Evolutionary conservation across 305 asterid species (phyloP).

Genomic region (Solanum hybrid): DNA sequence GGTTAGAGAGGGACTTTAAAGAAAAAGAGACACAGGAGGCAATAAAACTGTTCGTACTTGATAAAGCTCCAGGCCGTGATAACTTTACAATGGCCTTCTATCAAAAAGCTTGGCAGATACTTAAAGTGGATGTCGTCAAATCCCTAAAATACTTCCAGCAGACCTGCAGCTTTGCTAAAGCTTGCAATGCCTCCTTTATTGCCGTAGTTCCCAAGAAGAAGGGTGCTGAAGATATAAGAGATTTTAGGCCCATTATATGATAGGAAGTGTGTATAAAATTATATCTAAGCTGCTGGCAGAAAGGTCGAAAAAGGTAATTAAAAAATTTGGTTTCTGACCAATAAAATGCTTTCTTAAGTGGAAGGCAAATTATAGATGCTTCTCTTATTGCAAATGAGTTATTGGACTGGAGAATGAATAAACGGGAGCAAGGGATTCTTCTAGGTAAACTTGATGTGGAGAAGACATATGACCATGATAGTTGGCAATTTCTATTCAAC

Average conservation of each 20-base stretch:
- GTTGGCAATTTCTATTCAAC: not conserved
- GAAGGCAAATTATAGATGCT: not conserved
- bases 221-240: not conserved
- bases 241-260: not conserved
- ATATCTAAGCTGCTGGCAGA: not conserved
- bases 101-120: no score
- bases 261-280: not conserved
- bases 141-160: not conserved
- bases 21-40: no score
- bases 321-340: not conserved
- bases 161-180: not conserved
- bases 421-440: not conserved
- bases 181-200: not conserved
- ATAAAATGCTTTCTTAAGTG: not conserved
- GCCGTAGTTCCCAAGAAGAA: not conserved
- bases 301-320: not conserved
- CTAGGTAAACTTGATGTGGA: not conserved
- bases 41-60: no score
- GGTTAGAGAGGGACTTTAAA: no score
- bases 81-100: no score
- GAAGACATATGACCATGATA: not conserved
- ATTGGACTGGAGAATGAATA: not conserved
- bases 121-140: no score
- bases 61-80: no score
- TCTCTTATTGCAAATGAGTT: not conserved